A percentile compares a stretch with the other conserved stretches of the same genome.
phyloP scores from a whole-genome alignment of 148 eudicot species.

The Oxyria digyna region DNA sequence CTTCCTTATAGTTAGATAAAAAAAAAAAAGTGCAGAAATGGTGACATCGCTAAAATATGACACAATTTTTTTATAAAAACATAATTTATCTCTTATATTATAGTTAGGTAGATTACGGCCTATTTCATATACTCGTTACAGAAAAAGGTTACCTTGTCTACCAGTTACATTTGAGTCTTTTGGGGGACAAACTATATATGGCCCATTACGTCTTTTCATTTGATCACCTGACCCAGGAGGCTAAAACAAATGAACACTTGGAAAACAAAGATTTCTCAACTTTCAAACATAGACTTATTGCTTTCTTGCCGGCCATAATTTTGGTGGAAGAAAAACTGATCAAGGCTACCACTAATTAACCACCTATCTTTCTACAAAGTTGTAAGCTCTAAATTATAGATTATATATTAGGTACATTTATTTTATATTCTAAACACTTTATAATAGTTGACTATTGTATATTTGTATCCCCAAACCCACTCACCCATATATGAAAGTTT shows the following conservation, averaged over 20 bases:
- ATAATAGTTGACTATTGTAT: neutral
- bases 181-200: neutral
- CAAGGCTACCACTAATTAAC: neutral
- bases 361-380: neutral
- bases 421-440: neutral
- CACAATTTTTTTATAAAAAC: no score
- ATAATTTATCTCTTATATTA: no score
- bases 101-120: no score
- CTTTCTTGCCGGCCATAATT: constrained; percentile 5
- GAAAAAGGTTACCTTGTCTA: no score
- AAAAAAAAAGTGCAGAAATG: no score
- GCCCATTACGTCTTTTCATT: neutral
- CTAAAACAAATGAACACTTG: neutral
- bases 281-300: neutral
- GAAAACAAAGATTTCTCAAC: neutral
- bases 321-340: constrained; percentile 2
- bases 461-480: neutral
- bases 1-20: no score
- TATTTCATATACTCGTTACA: no score
- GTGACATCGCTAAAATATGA: no score
- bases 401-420: neutral
- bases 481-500: neutral
- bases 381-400: neutral
- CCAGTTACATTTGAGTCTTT: no score
- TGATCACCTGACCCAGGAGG: neutral